Evolutionary conservation across 1,284 basidiomycete genomes (phyloP), one percentile per base, ranked within the genome.

Genomic region (Ustilago nuda): DNA sequence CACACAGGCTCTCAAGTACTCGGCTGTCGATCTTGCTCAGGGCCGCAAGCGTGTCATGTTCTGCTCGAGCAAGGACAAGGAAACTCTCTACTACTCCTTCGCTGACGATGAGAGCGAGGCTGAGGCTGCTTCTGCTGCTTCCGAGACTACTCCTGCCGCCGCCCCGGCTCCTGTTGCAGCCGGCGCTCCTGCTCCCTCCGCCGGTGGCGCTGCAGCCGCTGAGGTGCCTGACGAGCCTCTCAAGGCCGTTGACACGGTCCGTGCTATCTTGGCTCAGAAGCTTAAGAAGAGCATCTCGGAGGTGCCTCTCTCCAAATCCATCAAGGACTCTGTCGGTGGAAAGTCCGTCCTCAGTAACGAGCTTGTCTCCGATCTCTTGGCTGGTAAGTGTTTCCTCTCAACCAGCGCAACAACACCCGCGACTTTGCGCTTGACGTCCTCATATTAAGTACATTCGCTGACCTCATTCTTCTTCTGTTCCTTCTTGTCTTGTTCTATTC

Each of bases 281-380:
- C 89, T 99, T 84, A 99, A 99, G 92, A 99, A 98, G 89, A 90
- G 89, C 71, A 89, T 95, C 41, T 90, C 92, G 60, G 96, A 98
- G 81, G 89, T 99, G 61, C 92, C 94, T 3, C 89, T 95, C n/a
- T 90, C 91, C 76, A 99, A 99, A 87, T 93, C 94, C 1, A 95
- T 99, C 89, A 98, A 98, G 88, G 96, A 99, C 85, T 92, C 98
- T 69, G 95, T 98, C 58, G 95, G 94, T 48, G 97, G 97, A 79
- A 99, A 99, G 88, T 98, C 95, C 30, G 98, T 97, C 0, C 89
- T 99, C 66, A 95, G 97, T 87, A 98, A 98, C 86, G 95, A 98
- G 87, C 95, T 98, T 74, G 88, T 98, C 54, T 95, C 94, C 58
- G 76, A 97, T 86, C 89, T 97, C 33, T 93, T 95, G 84, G 90